Base-by-base conservation (phyloP, 2,329 filamentous ascomycete species). In the Alternaria sp. region DNA sequence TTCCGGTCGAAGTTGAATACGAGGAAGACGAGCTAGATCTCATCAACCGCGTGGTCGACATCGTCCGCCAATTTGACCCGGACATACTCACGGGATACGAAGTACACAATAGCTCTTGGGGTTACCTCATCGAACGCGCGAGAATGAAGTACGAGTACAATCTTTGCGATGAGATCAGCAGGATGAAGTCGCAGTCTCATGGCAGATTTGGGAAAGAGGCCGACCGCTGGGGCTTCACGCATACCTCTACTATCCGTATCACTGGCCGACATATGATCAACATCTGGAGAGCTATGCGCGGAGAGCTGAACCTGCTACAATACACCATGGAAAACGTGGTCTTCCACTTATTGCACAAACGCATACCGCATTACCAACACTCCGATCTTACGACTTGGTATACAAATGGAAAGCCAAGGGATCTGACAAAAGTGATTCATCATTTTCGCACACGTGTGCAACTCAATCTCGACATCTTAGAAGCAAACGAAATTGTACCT, bases 251-350 rank as follows among this genome's bases (percentile, higher is more conserved):
- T 3, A 93, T 98, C 69, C 89, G 90, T 60, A 88, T 99, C n/a
- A 97, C 94, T 0, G 96, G 96, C 6, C 87, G 96, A 65, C 95
- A 98, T 76, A 93, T 97, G 86, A 94, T 99, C 82, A 98, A 98
- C 71, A 91, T 98, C 49, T 98, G 96, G 93, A 88, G 95, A 71
- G 93, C 94, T 0, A 97, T 99, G 94, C 88, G 93, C 61, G 88
- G 90, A n/a, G 95, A 97, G 80, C 82, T 99, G 26, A 96, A 94
- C 70, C 83, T 99, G 26, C 85, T 97, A 11, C 94, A 97, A 76
- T 98, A 99, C 76, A 97, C 92, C 0, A 91, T 98, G 88, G 96
- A 98, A 79, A 97, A 97, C 73, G 93, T 98, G 5, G 92, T 89
- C 0, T 98, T 96, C 83, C 93, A 98, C 80, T 80, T 98, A 1